Evolutionary conservation across 192 early-diverging fungal species (phyloP), one percentile per base, ranked within the genome.

Genomic region (Podila horticola): DNA sequence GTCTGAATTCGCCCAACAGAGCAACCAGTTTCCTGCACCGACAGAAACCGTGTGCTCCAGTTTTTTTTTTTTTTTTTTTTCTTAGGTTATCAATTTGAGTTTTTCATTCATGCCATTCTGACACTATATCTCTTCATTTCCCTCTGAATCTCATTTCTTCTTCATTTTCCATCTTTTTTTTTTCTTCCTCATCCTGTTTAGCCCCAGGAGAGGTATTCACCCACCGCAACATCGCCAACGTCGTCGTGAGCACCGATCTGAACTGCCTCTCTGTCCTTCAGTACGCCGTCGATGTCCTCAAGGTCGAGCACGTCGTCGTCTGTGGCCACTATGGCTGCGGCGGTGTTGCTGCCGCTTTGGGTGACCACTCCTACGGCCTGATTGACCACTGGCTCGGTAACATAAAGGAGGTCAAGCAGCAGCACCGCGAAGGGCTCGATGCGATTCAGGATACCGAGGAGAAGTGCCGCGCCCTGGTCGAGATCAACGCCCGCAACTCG

Each of bases 181-280:
- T 20, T 2, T 17, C 57, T 5, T 30, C 45, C 36, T 61, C 20
- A n/a, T 28, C 4, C 20, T 57, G 0, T 33, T 36, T 48, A 81
- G 77, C 77, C 17, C 92, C 93, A 12, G 97, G 97, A 20, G 94
- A 98, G 58, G 83, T 98, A 38, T 99, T 99, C 88, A 94, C 97
- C 3, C 96, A 98, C 87, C 89, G 98, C 74, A 99, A 98, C 86
- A 97, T 99, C 64, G 98, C 97, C 69, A 98, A 98, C 84, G 91
- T 94, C 41, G 90, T 98, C 33, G 84, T 87, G 3, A 86, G 89
- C 82, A 90, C 92, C 62, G 98, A 99, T 72, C 62, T 94, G 59
- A 96, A 90, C 74, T 87, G 87, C 55, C 89, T 95, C 45, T 93
- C 93, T 5, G 98, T 97, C 67, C 88, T 99, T 33, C 94, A 98